A percentile compares a stretch with the other conserved stretches of the same genome.
These are phyloP conservation scores for Fonsecaea nubica DNA, from an alignment of 2,329 filamentous ascomycete species.

Conservation along the genomic window DNA sequence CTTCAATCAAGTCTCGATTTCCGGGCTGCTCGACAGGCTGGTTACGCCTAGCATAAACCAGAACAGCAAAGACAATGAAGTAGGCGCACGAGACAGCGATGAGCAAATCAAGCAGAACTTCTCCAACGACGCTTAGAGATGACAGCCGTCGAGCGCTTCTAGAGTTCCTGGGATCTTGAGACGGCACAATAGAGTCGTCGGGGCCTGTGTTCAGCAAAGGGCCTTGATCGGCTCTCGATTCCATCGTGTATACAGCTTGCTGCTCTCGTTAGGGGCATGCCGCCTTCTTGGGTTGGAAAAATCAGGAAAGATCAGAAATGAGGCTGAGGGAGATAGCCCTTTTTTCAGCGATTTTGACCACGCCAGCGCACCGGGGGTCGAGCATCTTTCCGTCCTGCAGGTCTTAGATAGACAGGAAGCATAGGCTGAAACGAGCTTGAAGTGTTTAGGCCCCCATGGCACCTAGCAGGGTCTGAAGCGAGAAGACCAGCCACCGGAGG, in stretches of 20 bases:
- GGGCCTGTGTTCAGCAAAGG: slow-evolving; percentile 1
- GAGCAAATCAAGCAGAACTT: slow-evolving; percentile 8
- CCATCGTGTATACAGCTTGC: not conserved
- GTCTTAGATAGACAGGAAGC: not conserved
- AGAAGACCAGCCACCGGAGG: not conserved
- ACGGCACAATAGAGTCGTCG: not conserved
- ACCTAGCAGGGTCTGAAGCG: not conserved
- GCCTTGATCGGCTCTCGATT: slow-evolving; percentile 1
- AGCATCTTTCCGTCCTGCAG: not conserved
- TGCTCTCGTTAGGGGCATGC: not conserved
- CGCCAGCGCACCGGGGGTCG: not conserved
- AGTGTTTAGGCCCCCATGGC: not conserved
- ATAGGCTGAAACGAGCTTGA: slow-evolving; percentile 2
- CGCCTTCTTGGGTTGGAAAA: not conserved
- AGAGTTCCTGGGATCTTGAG: slow-evolving; percentile 1
- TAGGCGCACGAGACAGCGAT: slow-evolving; percentile 7
- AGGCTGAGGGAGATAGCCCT: not conserved
- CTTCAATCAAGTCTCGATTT: slow-evolving; percentile 13
- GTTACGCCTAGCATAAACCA: slow-evolving; percentile 16
- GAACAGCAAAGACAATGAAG: slow-evolving; percentile 15
- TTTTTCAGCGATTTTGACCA: not conserved
- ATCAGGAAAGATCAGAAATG: not conserved
- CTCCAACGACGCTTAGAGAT: not conserved
- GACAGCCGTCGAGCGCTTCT: slow-evolving; percentile 5
- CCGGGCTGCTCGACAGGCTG: slow-evolving; percentile 9